Conservation (phyloP, 129 eudicot species). For the Flaveria robusta region DNA sequence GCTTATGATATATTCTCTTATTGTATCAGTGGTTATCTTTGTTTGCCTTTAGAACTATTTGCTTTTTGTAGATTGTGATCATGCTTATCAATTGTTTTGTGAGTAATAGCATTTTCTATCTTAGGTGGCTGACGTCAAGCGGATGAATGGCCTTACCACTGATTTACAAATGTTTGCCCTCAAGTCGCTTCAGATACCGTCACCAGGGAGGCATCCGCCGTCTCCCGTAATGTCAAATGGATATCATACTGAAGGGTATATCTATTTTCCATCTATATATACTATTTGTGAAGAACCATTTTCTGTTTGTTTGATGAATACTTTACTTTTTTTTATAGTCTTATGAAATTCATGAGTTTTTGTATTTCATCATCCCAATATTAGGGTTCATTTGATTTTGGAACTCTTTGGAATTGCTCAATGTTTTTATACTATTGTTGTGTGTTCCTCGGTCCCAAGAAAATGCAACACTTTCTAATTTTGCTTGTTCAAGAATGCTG, state of each 20-base stretch:
- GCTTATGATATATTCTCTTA: not conserved
- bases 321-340: not conserved
- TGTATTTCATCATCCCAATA: not conserved
- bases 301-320: not conserved
- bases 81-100: not conserved
- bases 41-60: not conserved
- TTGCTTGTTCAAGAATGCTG: not conserved
- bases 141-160: slow-evolving; percentile 71
- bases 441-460: not conserved
- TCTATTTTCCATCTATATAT: not conserved
- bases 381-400: slow-evolving; percentile 12
- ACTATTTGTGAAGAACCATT: not conserved
- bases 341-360: not conserved
- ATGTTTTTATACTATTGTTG: slow-evolving; percentile 13
- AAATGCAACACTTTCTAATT: not conserved
- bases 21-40: not conserved
- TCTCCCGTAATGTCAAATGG: slow-evolving; percentile 63
- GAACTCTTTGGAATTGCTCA: slow-evolving; percentile 2
- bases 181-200: slow-evolving; percentile 79
- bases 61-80: slow-evolving; percentile 10
- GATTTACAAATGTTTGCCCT: slow-evolving; percentile 93
- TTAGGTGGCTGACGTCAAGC: slow-evolving; percentile 86
- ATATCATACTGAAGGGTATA: slow-evolving; percentile 51
- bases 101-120: not conserved
- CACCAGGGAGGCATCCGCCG: slow-evolving; percentile 88